Evolutionary conservation across 768 basidiomycete genomes (phyloP), one percentile per base, ranked within the genome.

Genomic region (Mycena kentingensis): DNA sequence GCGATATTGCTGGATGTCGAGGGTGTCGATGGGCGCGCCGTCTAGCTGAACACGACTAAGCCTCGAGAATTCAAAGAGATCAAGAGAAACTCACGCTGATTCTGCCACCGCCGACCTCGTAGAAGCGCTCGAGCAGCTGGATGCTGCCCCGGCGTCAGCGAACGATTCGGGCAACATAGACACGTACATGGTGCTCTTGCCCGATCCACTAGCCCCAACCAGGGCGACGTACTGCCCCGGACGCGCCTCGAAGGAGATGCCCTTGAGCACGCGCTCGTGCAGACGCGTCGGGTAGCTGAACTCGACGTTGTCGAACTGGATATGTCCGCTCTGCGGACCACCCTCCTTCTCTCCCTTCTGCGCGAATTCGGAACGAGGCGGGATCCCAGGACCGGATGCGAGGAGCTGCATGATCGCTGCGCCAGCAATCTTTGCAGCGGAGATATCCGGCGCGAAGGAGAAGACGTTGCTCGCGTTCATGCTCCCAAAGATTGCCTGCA

Each of bases 251-350:
- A 91, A 66, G 16, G 82, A 84, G 11, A 98, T 76, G 43, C 83
- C 87, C 32, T 88, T 85, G 51, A 98, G 71, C n/a, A 98, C 91
- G 46, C 87, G 87, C 16, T 90, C 83, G 57, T 82, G 82, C 36
- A 88, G 88, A 31, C 94, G 77, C 10, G 90, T 90, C 0, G 94
- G 94, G 70, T 96, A 96, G 12, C 87, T 82, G 81, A 98, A 96
- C 64, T 85, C 81, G 24, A 96, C 77, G 55, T 87, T 77, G 66
- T 93, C 85, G 60, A 96, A 83, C 18, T 76, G 79, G 51, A 96
- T 82, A 52, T 82, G 83, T 7, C 90, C 89, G 19, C 68, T 62
- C 25, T 77, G n/a, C 70, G n/a, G n/a, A n/a, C n/a, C n/a, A n/a
- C n/a, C n/a, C n/a, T n/a, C n/a, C n/a, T 63, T 21, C 69, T 65